phyloP scores from a whole-genome alignment of 108 stramenopile genomes.

The Nitzschia inconspicua region DNA sequence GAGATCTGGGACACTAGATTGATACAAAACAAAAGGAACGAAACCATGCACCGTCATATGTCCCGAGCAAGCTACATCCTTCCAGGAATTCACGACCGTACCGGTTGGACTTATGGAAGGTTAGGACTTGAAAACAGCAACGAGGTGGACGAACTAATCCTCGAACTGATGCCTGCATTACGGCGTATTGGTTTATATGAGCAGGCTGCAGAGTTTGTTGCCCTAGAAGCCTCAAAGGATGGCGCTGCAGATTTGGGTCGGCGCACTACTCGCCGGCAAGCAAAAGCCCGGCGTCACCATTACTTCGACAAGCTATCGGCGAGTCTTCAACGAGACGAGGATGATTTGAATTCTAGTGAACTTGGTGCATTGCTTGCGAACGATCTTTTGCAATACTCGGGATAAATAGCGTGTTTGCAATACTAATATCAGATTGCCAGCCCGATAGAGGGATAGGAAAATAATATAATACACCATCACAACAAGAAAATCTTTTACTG shows the following conservation, averaged over 20 bases:
- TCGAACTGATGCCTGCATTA: conserved; percentile 13
- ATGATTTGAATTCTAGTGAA: conserved; percentile 5
- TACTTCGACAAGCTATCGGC: conserved; percentile 27
- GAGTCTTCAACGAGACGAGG: conserved; percentile 11
- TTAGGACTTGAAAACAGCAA: conserved; percentile 1
- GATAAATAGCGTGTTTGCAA: too few species aligned
- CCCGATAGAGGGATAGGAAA: too few species aligned
- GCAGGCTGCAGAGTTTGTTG: neutral
- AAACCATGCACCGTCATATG: neutral
- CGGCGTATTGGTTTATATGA: conserved; percentile 7
- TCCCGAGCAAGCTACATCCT: neutral
- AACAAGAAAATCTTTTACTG: too few species aligned
- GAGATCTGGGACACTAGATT: too few species aligned
- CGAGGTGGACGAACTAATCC: neutral
- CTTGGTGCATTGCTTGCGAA: conserved; percentile 1
- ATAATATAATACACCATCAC: too few species aligned
- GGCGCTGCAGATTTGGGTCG: neutral
- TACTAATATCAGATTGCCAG: too few species aligned
- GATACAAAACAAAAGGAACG: too few species aligned
- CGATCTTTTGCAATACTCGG: neutral
- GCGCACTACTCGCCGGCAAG: neutral
- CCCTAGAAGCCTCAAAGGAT: neutral
- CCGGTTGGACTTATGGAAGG: conserved; percentile 7
- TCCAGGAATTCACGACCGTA: neutral
- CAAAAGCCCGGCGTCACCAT: neutral